Conservation (phyloP, 768 basidiomycete species). For the Lactarius tabidus region DNA sequence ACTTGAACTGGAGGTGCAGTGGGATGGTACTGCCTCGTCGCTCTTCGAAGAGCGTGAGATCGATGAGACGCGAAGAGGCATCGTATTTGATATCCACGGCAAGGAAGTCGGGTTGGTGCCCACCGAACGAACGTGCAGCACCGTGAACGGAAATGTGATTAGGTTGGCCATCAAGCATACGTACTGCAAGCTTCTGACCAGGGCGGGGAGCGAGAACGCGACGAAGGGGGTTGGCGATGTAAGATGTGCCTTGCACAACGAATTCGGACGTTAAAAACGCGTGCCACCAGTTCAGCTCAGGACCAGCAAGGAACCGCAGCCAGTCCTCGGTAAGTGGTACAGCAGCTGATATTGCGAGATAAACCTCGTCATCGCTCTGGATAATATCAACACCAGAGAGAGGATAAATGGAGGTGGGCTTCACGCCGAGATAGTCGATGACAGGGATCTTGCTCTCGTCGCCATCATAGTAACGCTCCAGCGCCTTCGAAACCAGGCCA, state of each 20-base stretch:
- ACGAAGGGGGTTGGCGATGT: slow-evolving; percentile 85
- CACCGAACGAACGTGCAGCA: slow-evolving; percentile 72
- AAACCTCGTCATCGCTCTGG: slow-evolving; percentile 42
- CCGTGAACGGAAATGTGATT: slow-evolving; percentile 67
- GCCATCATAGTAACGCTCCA: slow-evolving; percentile 72
- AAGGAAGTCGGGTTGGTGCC: slow-evolving; percentile 73
- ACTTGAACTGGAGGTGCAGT: slow-evolving; percentile 75
- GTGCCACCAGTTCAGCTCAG: slow-evolving; percentile 78
- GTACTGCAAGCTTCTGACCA: slow-evolving; percentile 73
- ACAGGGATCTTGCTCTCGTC: slow-evolving; percentile 73
- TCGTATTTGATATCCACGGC: slow-evolving; percentile 71
- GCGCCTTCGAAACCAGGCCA: slow-evolving; percentile 69
- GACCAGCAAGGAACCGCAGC: slow-evolving; percentile 81
- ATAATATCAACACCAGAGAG: slow-evolving; percentile 43
- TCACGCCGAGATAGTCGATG: slow-evolving; percentile 77
- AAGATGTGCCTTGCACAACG: slow-evolving; percentile 81
- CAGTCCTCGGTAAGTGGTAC: slow-evolving; percentile 65
- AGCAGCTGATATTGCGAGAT: slow-evolving; percentile 46
- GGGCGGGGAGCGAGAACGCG: slow-evolving; percentile 80
- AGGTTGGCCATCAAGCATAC: slow-evolving; percentile 41
- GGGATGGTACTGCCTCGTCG: slow-evolving; percentile 73
- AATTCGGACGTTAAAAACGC: slow-evolving; percentile 79
- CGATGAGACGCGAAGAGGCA: slow-evolving; percentile 50
- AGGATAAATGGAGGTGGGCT: slow-evolving; percentile 37
- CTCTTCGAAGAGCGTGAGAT: slow-evolving; percentile 79